phyloP scores from a whole-genome alignment of 2,329 filamentous ascomycete genomes.

The Colletotrichum tanaceti region DNA sequence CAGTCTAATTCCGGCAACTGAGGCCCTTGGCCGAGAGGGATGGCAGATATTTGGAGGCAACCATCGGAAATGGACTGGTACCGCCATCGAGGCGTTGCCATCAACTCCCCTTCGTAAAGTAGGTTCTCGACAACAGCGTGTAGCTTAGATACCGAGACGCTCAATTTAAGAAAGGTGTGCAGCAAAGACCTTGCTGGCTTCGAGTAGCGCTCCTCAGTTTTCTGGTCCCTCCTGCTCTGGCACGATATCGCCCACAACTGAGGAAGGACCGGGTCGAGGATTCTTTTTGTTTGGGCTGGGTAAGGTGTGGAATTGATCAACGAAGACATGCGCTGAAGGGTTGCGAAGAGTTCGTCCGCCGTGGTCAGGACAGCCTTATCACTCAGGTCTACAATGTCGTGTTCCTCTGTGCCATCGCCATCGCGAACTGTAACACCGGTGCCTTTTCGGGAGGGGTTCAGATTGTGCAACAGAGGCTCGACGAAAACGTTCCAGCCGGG shows the following conservation, averaged over 20 bases:
- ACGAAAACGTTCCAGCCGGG: conserved; percentile 73
- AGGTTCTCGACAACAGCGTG: conserved; percentile 64
- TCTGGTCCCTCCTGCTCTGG: conserved; percentile 54
- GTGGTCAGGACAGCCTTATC: conserved; percentile 58
- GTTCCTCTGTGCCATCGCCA: neutral
- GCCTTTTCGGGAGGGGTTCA: conserved; percentile 58
- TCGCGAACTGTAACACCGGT: conserved; percentile 42
- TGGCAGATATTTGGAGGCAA: conserved; percentile 62
- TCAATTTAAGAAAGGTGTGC: conserved; percentile 67
- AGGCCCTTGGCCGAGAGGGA: conserved; percentile 28
- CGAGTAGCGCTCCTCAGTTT: conserved; percentile 54
- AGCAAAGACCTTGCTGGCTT: conserved; percentile 63
- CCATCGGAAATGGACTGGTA: conserved; percentile 60
- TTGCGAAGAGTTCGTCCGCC: conserved; percentile 59
- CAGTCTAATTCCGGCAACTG: conserved; percentile 51
- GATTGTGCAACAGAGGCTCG: conserved; percentile 64
- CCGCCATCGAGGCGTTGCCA: conserved; percentile 58
- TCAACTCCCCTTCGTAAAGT: conserved; percentile 62
- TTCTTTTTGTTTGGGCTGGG: conserved; percentile 70
- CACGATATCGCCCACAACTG: conserved; percentile 73
- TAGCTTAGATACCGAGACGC: conserved; percentile 63
- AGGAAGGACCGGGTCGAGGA: conserved; percentile 68
- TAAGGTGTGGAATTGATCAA: conserved; percentile 74
- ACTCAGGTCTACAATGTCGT: conserved; percentile 60
- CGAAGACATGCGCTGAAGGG: conserved; percentile 66